phyloP scores from a whole-genome alignment of 371 early-diverging fungal genomes.

The Blyttiomyces sp. region DNA sequence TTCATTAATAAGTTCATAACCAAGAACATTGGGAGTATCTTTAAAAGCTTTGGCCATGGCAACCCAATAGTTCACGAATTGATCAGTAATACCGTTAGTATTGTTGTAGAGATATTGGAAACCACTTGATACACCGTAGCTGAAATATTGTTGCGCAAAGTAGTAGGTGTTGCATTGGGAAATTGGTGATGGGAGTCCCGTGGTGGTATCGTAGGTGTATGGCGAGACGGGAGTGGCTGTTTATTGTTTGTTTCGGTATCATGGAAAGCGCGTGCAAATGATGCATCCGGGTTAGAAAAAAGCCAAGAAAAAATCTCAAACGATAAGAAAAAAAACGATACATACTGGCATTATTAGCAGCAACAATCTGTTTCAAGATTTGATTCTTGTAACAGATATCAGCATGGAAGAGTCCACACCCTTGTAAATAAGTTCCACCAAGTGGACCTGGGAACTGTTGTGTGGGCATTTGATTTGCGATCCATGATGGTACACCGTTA shows the following conservation, averaged over 20 bases:
- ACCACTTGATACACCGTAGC: too few species aligned
- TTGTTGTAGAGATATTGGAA: slow-evolving; percentile 46
- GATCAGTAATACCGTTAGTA: slow-evolving; percentile 45
- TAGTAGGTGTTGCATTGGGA: background rate
- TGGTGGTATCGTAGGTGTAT: slow-evolving; percentile 9
- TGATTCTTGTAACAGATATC: background rate
- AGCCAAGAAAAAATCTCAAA: slow-evolving; percentile 2
- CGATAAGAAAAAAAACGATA: slow-evolving; percentile 3
- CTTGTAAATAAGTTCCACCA: background rate
- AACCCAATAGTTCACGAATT: slow-evolving; percentile 54
- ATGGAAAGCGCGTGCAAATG: background rate
- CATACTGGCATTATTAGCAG: slow-evolving; percentile 1
- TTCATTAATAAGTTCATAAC: slow-evolving; percentile 59
- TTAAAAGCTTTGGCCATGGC: slow-evolving; percentile 42
- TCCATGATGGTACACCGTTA: slow-evolving; percentile 56
- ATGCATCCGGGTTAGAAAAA: too few species aligned
- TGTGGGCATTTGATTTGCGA: too few species aligned
- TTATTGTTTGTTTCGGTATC: background rate
- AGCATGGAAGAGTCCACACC: slow-evolving; percentile 6
- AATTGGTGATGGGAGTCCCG: background rate
- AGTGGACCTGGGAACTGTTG: too few species aligned
- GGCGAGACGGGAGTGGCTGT: background rate
- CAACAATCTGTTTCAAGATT: slow-evolving; percentile 1
- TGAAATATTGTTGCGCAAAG: background rate
- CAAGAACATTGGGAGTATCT: slow-evolving; percentile 45